Conservation (phyloP, 352 stramenopile genomes). For the Globisporangium emineosum region DNA sequence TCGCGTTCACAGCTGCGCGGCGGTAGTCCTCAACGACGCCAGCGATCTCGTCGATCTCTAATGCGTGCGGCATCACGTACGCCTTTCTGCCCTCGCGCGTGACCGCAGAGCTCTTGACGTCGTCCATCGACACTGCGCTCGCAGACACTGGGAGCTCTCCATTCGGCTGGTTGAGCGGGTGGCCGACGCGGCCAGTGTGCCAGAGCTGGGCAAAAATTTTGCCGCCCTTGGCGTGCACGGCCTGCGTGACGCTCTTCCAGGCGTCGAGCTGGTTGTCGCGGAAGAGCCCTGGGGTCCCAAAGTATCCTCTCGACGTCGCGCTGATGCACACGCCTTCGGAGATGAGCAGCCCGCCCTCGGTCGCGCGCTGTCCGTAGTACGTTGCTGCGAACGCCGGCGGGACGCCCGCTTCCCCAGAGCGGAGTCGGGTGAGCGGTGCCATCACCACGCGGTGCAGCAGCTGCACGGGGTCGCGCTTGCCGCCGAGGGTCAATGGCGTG, state of each 20-base stretch:
- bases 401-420: constrained; percentile 30
- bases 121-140: constrained; percentile 23
- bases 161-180: constrained; percentile 58
- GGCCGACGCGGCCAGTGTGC: constrained; percentile 72
- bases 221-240: constrained; percentile 73
- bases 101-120: constrained; percentile 13
- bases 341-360: constrained; percentile 53
- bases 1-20: constrained; percentile 40
- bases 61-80: constrained; percentile 39
- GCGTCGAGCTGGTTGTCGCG: constrained; percentile 35
- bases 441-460: constrained; percentile 61
- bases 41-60: constrained; percentile 66
- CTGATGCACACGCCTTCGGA: constrained; percentile 61
- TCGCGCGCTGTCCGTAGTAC: constrained; percentile 71
- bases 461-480: constrained; percentile 29
- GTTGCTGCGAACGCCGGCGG: constrained; percentile 34
- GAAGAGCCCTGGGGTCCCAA: constrained; percentile 50
- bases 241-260: constrained; percentile 57
- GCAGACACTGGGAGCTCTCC: constrained; percentile 47
- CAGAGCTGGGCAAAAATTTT: constrained; percentile 85
- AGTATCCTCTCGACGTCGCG: constrained; percentile 31
- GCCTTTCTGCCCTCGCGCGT: constrained; percentile 27
- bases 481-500: constrained; percentile 39
- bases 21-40: constrained; percentile 55
- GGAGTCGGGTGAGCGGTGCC: constrained; percentile 55